Evolutionary conservation across 78 protist genomes (phyloP).

Genomic region (Dictyostelium purpureum): DNA sequence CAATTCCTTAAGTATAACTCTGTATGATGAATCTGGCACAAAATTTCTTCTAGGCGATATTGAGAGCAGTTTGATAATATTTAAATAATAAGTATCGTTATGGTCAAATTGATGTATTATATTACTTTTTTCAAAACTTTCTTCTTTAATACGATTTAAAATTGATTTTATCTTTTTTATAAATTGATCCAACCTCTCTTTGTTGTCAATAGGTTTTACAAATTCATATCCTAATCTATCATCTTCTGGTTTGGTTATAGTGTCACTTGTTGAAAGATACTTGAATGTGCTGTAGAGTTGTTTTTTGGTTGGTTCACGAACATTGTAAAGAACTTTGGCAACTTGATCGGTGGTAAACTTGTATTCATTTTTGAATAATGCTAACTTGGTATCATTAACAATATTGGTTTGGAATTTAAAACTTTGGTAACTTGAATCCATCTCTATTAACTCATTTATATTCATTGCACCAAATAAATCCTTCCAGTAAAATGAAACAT

Average conservation of each 20-base stretch:
- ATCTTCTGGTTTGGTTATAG: background rate
- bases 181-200: background rate
- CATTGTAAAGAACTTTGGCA: background rate
- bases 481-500: background rate
- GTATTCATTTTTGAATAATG: background rate
- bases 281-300: slow-evolving; percentile 4
- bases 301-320: background rate
- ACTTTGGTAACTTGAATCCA: background rate
- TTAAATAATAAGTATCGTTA: slow-evolving; percentile 2
- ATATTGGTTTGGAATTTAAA: too few species aligned
- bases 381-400: too few species aligned
- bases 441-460: background rate
- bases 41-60: background rate
- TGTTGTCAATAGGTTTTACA: background rate
- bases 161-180: background rate
- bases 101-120: background rate
- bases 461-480: background rate
- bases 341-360: background rate
- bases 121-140: too few species aligned
- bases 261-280: background rate
- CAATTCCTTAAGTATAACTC: background rate
- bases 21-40: background rate
- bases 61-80: background rate
- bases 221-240: background rate
- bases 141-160: background rate